Conservation (phyloP, 2,329 filamentous ascomycete genomes). For the Pseudohalonectria lignicola region DNA sequence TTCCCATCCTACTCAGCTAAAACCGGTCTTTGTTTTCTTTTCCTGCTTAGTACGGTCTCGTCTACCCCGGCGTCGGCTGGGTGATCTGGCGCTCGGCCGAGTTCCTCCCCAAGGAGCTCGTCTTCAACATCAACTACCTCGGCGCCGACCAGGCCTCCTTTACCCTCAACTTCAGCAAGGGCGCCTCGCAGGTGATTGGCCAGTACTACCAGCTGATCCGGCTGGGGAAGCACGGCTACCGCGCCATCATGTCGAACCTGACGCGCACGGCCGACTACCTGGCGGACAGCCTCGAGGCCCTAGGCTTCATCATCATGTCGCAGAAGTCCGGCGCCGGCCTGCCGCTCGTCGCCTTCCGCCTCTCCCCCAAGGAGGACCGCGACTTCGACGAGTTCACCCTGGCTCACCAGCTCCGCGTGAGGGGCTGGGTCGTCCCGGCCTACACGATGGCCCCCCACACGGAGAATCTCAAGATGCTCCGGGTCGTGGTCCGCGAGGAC, state of each 20-base stretch:
- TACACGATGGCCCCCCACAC: conserved; percentile 96
- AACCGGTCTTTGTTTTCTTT: neutral
- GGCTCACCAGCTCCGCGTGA: conserved; percentile 74
- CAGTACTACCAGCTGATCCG: conserved; percentile 98
- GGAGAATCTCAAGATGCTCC: conserved; percentile 75
- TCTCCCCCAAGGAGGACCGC: conserved; percentile 48
- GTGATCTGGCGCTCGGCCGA: conserved; percentile 78
- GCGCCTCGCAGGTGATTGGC: conserved; percentile 86
- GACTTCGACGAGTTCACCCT: conserved; percentile 66
- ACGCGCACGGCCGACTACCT: conserved; percentile 87
- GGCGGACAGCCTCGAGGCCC: conserved; percentile 54
- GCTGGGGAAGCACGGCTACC: conserved; percentile 85
- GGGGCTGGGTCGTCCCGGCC: conserved; percentile 88
- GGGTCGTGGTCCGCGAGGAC: conserved; percentile 86
- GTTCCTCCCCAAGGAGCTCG: conserved; percentile 78
- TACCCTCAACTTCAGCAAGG: conserved; percentile 95
- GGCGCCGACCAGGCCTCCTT: conserved; percentile 92
- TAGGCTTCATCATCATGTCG: conserved; percentile 85
- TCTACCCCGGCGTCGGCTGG: conserved; percentile 93
- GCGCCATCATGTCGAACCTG: conserved; percentile 87
- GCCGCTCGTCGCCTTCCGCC: conserved; percentile 81
- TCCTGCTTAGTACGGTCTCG: conserved; percentile 37
- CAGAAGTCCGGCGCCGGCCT: conserved; percentile 67
- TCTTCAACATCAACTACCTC: conserved; percentile 99
- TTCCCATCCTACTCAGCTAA: neutral